phyloP scores from a whole-genome alignment of 495 filamentous ascomycete species.

The Cetradonia linearis region DNA sequence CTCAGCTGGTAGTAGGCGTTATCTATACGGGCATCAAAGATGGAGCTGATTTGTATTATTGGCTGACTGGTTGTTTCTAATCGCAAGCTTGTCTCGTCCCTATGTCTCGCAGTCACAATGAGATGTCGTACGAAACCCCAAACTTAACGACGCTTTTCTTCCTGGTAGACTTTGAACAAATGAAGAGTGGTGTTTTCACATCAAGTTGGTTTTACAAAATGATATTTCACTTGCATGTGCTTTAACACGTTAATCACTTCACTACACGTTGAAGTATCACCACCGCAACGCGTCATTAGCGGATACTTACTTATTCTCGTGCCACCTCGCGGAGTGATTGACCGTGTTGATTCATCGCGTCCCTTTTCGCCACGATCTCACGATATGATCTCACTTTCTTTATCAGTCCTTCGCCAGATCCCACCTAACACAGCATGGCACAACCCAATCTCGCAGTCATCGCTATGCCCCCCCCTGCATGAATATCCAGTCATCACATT shows the following conservation, averaged over 20 bases:
- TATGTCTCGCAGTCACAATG: neutral
- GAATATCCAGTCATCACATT: neutral
- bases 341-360: neutral
- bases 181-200: neutral
- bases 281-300: neutral
- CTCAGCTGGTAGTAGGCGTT: neutral
- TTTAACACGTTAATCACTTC: neutral
- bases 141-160: neutral
- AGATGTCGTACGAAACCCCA: neutral
- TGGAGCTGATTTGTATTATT: neutral
- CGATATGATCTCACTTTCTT: neutral
- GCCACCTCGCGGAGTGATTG: neutral
- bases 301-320: neutral
- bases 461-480: neutral
- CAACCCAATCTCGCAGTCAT: neutral
- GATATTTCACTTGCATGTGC: neutral
- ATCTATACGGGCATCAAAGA: neutral
- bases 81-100: neutral
- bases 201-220: neutral
- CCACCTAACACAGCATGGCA: neutral
- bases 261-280: neutral
- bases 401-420: neutral
- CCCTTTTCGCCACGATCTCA: neutral
- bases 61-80: neutral
- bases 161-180: neutral